Base-by-base conservation (phyloP, 2,329 filamentous ascomycete species). In the Chaetomium globosum region DNA sequence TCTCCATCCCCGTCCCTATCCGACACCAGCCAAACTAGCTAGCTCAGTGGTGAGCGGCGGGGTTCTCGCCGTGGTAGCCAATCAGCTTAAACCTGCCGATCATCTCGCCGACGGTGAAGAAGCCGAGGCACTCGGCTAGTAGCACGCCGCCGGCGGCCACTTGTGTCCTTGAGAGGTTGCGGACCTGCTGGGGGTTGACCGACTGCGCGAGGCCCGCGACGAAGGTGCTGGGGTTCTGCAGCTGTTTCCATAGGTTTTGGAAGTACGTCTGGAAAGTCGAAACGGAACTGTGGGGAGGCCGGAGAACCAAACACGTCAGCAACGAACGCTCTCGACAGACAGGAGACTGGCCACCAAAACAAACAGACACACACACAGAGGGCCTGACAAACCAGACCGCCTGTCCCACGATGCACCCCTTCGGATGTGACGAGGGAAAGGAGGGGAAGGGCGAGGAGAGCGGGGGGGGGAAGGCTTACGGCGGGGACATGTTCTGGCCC, bases 71-170 rank as follows among this genome's bases (percentile, higher is more conserved):
- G 79, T 85, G 86, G 85, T 99, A 99, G 70, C 95, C 95, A 73
- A 99, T 85, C 73, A 99, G 79, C 90, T 99, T 98, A 82, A 95
- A 87, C 75, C 93, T 87, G 74, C 95, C 95, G 74, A 99, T 88
- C 79, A 99, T 98, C 85, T 98, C 93, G 71, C 95, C 95, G 63
- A 98, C 87, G 68, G 93, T 96, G 86, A 98, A 99, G 87, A 99
- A 99, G 68, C 95, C 95, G 71, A 99, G 81, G 59, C 92, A 85
- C 82, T 99, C 94, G 64, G 93, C 93, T 56, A 84, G 80, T 68
- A 97, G 82, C 66, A 99, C 90, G 73, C 90, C 91, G 67, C 85
- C 89, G 61, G 89, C 80, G 63, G 85, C 85, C 72, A 94, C 77
- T 79, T 96, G 89, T 72, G 87, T 83, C 71, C 80, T 82, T 78